Base-by-base conservation (phyloP, 1,139 yeast genomes). In the Arxiozyma slooffiae region DNA sequence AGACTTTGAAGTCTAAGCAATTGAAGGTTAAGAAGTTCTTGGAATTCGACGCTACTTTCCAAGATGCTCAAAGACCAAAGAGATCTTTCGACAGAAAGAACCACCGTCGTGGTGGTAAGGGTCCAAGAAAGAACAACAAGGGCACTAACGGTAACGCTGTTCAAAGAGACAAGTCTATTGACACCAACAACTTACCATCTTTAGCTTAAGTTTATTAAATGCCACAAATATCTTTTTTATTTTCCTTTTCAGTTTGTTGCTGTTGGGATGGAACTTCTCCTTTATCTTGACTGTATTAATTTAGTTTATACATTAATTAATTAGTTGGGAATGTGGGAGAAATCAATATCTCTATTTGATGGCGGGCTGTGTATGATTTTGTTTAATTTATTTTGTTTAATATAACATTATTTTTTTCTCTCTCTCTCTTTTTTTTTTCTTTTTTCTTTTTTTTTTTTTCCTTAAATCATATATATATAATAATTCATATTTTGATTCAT, bases 1-100 rank as follows among this genome's bases (percentile, higher is more conserved):
- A 83, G 79, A 77, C 77, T 71, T 60, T 72, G 60, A 83, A 76
- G 71, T 67, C 75, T 60, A 84, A 82, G 77, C 74, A 80, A 55
- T 75, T 72, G 66, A 84, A 84, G 77, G 80, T 80, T 67, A 85
- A 84, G 80, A 77, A 75, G 66, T 74, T 74, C 69, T 77, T 85
- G 68, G 86, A 82, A 59, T 72, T 82, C 61, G 78, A 79, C 57
- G 84, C 87, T 55, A 71, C 77, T 52, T 82, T 82, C 65, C 75
- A 81, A 58, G 88, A 82, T 53, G 47, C 51, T 45, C 66, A 69
- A 54, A 59, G 63, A 57, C 64, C 68, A 57, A 64, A 59, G 56
- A 58, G 59, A 53, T 57, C 58, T 46, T 53, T 54, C 55, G 57
- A 56, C 60, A 44, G 58, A 50, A 38, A 58, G 57, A 49, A 54